Evolutionary conservation across 164 flowering plant species (phyloP), one percentile per base, ranked within the genome.

Genomic region (Vitis vinifera): DNA sequence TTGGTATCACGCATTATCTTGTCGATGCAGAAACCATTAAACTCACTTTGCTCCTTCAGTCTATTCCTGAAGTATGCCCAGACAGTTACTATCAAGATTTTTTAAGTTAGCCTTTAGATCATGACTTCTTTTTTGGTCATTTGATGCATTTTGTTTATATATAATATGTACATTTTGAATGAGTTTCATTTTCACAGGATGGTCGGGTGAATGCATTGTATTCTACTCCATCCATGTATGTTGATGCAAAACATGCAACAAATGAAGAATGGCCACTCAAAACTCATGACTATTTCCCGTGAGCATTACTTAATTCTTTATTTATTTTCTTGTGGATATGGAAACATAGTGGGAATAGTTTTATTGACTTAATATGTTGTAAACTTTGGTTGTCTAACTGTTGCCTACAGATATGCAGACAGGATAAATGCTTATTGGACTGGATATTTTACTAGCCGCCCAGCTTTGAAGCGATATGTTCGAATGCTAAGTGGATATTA

Each of bases 401-500:
- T 66, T 72, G 9, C 17, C 12, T 55, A 55, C 79, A 94, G 98
- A 47, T 94, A 94, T 82, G 98, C 99, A 57, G 97, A 92, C 72
- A 51, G 79, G 1, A 68, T 31, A 72, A 80, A 89, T 88, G 86
- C 96, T 52, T 94, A 94, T 61, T 94, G 98, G 98, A 94, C 99
- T 62, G 99, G 98, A 3, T 94, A 55, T 76, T 94, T 82, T 70
- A 89, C 97, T 29, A 94, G 99, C 60, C 94, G 99, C 37, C 95
- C 99, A 57, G 89, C 91, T 62, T 78, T 94, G 51, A 94, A 94
- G 78, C 47, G 91, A 80, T 92, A 91, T 74, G 68, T 86, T 8
- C 85, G 99, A 52, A 59, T 73, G 76, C 73, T 92, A 44, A 94
- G 99, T 80, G 98, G 97, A 77, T 92, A 88, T 77, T 92, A 88